phyloP scores from a whole-genome alignment of 164 flowering plant species.

The Santalum album region DNA sequence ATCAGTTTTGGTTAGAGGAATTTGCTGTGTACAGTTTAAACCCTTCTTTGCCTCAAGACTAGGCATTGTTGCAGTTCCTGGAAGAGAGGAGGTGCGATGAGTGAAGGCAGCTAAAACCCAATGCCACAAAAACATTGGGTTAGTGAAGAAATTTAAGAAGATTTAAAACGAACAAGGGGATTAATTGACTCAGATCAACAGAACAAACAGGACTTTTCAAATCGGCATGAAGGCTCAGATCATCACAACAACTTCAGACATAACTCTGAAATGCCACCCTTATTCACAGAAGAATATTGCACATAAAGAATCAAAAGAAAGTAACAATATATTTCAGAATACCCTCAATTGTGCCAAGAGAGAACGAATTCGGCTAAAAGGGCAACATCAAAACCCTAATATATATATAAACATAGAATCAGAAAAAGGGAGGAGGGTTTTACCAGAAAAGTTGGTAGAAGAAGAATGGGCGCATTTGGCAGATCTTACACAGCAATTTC shows the following conservation, averaged over 20 bases:
- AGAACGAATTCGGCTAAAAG: not conserved
- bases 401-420: not conserved
- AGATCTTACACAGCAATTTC: conserved; percentile 21
- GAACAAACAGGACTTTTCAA: no score
- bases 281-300: no score
- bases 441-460: conserved; percentile 22
- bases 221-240: no score
- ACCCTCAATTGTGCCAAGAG: no score
- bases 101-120: not conserved
- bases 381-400: not conserved
- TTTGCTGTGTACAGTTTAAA: conserved; percentile 11
- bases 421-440: not conserved
- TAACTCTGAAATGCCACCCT: no score
- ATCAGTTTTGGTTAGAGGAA: conserved; percentile 16
- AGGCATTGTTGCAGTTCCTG: conserved; percentile 20
- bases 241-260: no score
- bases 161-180: not conserved
- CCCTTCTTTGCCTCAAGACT: conserved; percentile 9
- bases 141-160: no score
- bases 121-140: not conserved
- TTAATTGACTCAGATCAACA: no score
- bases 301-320: no score
- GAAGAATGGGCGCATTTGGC: conserved; percentile 43
- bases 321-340: no score
- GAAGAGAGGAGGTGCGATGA: not conserved